Conservation (phyloP, 805 yeast species). For the Clavispora vitiphila region DNA sequence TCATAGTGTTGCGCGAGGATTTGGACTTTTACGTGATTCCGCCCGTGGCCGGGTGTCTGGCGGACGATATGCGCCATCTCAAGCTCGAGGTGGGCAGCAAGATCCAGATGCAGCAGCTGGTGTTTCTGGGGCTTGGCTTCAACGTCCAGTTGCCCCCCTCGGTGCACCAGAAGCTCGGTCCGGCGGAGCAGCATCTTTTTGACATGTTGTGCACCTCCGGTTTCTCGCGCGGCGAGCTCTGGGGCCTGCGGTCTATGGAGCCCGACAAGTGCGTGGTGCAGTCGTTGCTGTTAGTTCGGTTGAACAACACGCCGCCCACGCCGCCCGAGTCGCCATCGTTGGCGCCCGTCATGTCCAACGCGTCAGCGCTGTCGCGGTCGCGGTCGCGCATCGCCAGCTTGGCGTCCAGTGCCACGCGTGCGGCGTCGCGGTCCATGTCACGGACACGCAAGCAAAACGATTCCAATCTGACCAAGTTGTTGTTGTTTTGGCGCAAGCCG, state of each 20-base stretch:
- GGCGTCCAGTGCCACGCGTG: constrained; percentile 52
- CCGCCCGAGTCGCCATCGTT: constrained; percentile 42
- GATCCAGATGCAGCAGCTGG: constrained; percentile 49
- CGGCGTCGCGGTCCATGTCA: constrained; percentile 55
- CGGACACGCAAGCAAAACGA: constrained; percentile 40
- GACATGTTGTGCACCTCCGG: constrained; percentile 96
- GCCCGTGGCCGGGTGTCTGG: constrained; percentile 50
- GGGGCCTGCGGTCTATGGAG: constrained; percentile 91
- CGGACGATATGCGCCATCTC: constrained; percentile 58
- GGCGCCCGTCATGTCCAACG: constrained; percentile 40
- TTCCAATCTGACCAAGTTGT: constrained; percentile 51
- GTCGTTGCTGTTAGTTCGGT: constrained; percentile 69
- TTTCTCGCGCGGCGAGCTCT: constrained; percentile 54
- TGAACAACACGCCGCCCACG: constrained; percentile 34
- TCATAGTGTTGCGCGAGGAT: constrained; percentile 90
- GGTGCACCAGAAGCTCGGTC: constrained; percentile 54
- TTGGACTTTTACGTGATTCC: constrained; percentile 91
- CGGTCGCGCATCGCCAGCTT: constrained; percentile 54
- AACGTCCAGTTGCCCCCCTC: constrained; percentile 22
- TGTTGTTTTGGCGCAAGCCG: constrained; percentile 95
- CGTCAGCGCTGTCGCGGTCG: constrained; percentile 27
- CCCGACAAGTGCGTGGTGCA: constrained; percentile 83
- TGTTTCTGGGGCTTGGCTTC: constrained; percentile 80
- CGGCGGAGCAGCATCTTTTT: constrained; percentile 91
- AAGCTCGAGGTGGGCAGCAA: constrained; percentile 71